Conservation (phyloP, 495 filamentous ascomycete genomes). For the Tuber melanosporum region DNA sequence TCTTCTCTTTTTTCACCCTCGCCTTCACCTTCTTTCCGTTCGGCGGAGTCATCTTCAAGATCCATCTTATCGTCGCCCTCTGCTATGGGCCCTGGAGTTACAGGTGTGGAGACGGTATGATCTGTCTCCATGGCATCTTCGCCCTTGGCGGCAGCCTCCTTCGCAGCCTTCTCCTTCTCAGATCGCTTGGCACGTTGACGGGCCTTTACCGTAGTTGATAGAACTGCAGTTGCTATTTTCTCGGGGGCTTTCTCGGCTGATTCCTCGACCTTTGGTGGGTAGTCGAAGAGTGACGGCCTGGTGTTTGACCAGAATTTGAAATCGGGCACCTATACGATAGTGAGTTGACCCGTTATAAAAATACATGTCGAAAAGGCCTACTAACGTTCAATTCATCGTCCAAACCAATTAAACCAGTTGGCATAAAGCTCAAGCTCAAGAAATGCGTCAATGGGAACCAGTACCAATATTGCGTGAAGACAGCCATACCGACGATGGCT, state of each 20-base stretch:
- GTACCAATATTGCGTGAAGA: slow-evolving; percentile 99
- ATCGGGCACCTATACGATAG: slow-evolving; percentile 59
- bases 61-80: slow-evolving; percentile 73
- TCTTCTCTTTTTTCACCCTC: slow-evolving; percentile 56
- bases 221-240: slow-evolving; percentile 89
- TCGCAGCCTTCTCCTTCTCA: slow-evolving; percentile 57
- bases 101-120: slow-evolving; percentile 64
- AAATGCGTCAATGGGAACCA: slow-evolving; percentile 99
- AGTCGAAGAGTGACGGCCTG: slow-evolving; percentile 92
- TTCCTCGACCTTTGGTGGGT: slow-evolving; percentile 90
- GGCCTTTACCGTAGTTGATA: slow-evolving; percentile 94
- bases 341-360: slow-evolving; percentile 8
- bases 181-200: slow-evolving; percentile 72
- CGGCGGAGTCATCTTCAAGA: slow-evolving; percentile 56
- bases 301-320: slow-evolving; percentile 96
- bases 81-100: slow-evolving; percentile 54
- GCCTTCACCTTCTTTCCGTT: slow-evolving; percentile 50
- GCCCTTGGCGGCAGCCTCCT: slow-evolving; percentile 60
- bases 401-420: slow-evolving; percentile 88
- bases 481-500: slow-evolving; percentile 92
- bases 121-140: slow-evolving; percentile 92
- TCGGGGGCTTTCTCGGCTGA: slow-evolving; percentile 89
- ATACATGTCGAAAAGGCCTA: background rate
- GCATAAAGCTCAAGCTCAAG: slow-evolving; percentile 84
- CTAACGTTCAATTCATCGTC: slow-evolving; percentile 69